Conservation (phyloP, 805 yeast species). For the Lachancea sp. region DNA sequence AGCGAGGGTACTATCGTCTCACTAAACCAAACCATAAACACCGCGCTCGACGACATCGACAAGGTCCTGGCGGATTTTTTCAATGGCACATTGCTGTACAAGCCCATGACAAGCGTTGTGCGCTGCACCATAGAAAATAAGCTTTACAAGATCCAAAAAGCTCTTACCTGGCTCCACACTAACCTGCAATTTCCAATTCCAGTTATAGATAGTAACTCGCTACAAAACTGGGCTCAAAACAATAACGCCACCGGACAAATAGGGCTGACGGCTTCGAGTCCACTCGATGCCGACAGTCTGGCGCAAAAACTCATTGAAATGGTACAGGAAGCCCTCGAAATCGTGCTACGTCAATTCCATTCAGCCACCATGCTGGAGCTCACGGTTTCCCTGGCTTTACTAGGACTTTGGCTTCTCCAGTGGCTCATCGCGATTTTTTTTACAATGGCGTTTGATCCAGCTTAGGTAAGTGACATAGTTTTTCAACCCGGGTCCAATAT, state of each 20-base stretch:
- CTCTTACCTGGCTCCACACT: slow-evolving; percentile 71
- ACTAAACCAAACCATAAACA: slow-evolving; percentile 53
- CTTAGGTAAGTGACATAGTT: not conserved
- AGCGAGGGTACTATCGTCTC: slow-evolving; percentile 49
- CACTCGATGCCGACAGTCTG: no score
- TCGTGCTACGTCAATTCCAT: slow-evolving; percentile 24
- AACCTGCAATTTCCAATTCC: slow-evolving; percentile 58
- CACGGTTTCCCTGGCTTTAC: slow-evolving; percentile 38
- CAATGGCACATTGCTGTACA: slow-evolving; percentile 58
- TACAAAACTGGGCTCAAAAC: not conserved
- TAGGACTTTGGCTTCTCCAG: slow-evolving; percentile 46
- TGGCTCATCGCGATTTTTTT: slow-evolving; percentile 33
- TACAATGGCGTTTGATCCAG: not conserved
- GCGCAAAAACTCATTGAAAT: slow-evolving; percentile 1
- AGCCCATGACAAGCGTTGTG: slow-evolving; percentile 59
- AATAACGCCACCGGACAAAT: slow-evolving; percentile 9
- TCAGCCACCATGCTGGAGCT: slow-evolving; percentile 41
- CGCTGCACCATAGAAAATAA: slow-evolving; percentile 78
- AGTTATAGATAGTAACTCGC: slow-evolving; percentile 28
- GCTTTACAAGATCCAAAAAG: slow-evolving; percentile 56
- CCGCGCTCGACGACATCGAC: slow-evolving; percentile 55
- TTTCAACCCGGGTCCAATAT: not conserved
- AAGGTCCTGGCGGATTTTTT: slow-evolving; percentile 52
- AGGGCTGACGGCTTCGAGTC: slow-evolving; percentile 14
- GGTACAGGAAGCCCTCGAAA: slow-evolving; percentile 6